Evolutionary conservation across 345 rosid species (phyloP).

Genomic region (Litchi chinensis): DNA sequence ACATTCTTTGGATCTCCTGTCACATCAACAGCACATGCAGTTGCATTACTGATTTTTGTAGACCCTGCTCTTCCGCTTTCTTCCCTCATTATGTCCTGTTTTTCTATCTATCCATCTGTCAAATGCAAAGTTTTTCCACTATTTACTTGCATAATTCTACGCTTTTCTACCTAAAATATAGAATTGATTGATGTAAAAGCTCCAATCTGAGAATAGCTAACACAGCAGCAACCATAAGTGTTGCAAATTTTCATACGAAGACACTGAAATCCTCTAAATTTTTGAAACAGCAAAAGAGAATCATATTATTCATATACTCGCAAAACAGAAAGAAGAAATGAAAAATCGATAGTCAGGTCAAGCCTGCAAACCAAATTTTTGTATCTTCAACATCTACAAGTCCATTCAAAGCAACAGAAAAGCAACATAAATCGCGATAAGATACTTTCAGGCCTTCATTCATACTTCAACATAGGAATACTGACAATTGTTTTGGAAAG

Average conservation of each 20-base stretch:
- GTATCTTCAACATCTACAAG: conserved; percentile 1
- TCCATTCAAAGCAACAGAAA: not conserved
- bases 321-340: not conserved
- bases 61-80: conserved; percentile 17
- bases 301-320: no score
- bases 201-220: not conserved
- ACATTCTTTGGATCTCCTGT: conserved; percentile 28
- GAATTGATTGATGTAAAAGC: conserved; percentile 9
- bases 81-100: conserved; percentile 28
- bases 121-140: conserved; percentile 43
- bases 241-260: not conserved
- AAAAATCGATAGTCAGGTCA: not conserved
- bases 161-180: conserved; percentile 75
- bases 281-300: not conserved
- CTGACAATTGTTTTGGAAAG: no score
- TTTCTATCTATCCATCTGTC: conserved; percentile 40
- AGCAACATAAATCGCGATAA: not conserved
- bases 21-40: conserved; percentile 13
- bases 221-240: not conserved
- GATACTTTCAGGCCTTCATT: no score
- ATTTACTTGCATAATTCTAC: conserved; percentile 74
- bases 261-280: not conserved
- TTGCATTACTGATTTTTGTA: conserved; percentile 17
- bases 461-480: no score
- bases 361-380: not conserved